A percentile compares a stretch with the other conserved stretches of the same genome.
Conservation (phyloP, 441 rosid genomes). For the Populus tomentosa region DNA sequence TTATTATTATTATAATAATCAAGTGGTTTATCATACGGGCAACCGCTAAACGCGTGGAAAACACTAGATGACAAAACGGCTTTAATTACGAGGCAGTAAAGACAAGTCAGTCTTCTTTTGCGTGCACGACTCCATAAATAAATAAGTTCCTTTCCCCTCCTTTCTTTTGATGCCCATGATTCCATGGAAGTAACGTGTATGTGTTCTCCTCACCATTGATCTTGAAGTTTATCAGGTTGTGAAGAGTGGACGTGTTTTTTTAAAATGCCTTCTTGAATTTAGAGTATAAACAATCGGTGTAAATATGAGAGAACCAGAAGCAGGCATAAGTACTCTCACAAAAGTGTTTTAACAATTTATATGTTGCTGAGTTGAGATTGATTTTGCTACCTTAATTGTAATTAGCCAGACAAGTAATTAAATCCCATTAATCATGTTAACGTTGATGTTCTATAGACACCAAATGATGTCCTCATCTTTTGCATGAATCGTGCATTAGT, state of each 20-base stretch:
- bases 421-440: background rate
- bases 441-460: background rate
- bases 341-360: background rate
- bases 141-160: background rate
- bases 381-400: background rate
- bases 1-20: background rate
- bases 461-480: background rate
- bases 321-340: background rate
- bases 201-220: background rate
- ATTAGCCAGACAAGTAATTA: background rate
- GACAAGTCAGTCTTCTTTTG: conserved; percentile 55
- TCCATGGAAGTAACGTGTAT: background rate
- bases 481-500: background rate
- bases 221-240: background rate
- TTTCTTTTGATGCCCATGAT: background rate
- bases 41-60: conserved; percentile 41
- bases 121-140: conserved; percentile 54
- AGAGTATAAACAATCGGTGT: background rate
- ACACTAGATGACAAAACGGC: conserved; percentile 40
- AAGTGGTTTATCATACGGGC: background rate
- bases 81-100: conserved; percentile 29
- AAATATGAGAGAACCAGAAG: background rate
- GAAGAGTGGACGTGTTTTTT: background rate
- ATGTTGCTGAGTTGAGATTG: background rate
- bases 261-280: background rate